Percentiles rank a stretch among this genome's conserved stretches.
These are phyloP conservation scores for Auriscalpium vulgare DNA, from an alignment of 768 basidiomycete genomes.

Conservation along the genomic window DNA sequence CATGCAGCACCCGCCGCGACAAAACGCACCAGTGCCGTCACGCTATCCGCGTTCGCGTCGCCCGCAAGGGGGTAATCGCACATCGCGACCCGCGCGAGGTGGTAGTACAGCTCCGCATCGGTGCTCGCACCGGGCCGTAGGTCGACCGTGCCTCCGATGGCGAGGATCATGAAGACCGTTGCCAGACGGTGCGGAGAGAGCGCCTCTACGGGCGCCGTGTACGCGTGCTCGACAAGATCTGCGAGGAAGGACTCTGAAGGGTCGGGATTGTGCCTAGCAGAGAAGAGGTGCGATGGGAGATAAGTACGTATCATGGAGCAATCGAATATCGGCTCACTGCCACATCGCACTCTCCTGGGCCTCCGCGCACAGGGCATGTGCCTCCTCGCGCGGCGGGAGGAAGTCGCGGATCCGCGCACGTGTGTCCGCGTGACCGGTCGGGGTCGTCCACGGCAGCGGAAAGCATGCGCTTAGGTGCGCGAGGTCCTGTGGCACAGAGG, in stretches of 20 bases:
- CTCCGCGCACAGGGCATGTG: not conserved
- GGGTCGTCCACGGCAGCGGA: not conserved
- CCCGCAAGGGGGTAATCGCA: not conserved
- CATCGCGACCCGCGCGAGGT: slow-evolving; percentile 2
- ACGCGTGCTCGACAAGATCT: not conserved
- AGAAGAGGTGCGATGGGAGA: not conserved
- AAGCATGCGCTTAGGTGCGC: not conserved
- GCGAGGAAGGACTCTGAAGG: not conserved
- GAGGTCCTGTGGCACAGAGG: not conserved
- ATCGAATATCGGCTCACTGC: not conserved
- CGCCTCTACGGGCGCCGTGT: not conserved
- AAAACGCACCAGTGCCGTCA: not conserved
- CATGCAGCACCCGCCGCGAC: not conserved
- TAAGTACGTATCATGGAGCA: not conserved
- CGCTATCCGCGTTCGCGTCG: not conserved
- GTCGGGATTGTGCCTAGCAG: not conserved
- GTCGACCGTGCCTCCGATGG: not conserved
- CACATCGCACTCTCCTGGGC: not conserved
- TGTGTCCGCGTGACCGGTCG: not conserved
- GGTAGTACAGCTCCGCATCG: not conserved
- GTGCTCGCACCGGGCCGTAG: not conserved
- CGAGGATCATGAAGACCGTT: not conserved
- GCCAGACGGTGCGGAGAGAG: not conserved
- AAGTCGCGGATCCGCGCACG: not conserved
- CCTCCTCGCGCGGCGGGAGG: not conserved